These are phyloP conservation scores for Miscanthus sacchariflorus DNA, from an alignment of 202 grass and related monocot genomes.

Conservation along the genomic window DNA sequence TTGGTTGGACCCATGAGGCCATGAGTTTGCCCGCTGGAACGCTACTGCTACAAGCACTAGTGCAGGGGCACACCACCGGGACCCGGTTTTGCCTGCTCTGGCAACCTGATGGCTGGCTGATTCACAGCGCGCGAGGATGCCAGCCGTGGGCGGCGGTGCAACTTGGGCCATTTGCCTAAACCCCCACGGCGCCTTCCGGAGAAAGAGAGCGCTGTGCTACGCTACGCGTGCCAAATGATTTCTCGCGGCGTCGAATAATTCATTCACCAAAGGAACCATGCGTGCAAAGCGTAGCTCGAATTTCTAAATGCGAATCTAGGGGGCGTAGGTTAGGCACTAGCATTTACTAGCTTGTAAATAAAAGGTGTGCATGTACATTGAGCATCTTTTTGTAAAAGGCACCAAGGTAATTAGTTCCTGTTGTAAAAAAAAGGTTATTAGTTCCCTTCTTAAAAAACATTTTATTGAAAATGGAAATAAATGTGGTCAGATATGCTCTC, in stretches of 20 bases:
- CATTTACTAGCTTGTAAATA: not conserved
- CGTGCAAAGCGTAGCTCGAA: not conserved
- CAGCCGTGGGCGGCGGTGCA: constrained; percentile 34
- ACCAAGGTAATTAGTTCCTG: no score
- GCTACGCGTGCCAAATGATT: not conserved
- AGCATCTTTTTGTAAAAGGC: no score
- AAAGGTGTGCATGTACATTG: no score
- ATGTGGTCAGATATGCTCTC: no score
- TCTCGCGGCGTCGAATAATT: not conserved
- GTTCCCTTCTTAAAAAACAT: no score
- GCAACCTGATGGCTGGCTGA: not conserved
- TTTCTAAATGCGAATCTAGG: not conserved
- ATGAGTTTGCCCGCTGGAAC: constrained; percentile 10
- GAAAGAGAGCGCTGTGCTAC: not conserved
- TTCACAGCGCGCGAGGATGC: not conserved
- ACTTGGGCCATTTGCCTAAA: constrained; percentile 33
- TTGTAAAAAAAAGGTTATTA: no score
- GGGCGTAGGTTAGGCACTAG: not conserved
- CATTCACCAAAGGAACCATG: not conserved
- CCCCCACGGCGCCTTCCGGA: constrained; percentile 5
- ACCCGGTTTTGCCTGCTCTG: constrained; percentile 15
- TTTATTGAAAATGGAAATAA: no score
- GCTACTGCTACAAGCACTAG: not conserved
- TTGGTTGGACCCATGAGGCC: not conserved
- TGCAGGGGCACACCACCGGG: not conserved